A percentile compares a stretch with the other conserved stretches of the same genome.
Evolutionary conservation across 2,329 filamentous ascomycete genomes (phyloP).

Genomic region (Fusarium bactridioides): DNA sequence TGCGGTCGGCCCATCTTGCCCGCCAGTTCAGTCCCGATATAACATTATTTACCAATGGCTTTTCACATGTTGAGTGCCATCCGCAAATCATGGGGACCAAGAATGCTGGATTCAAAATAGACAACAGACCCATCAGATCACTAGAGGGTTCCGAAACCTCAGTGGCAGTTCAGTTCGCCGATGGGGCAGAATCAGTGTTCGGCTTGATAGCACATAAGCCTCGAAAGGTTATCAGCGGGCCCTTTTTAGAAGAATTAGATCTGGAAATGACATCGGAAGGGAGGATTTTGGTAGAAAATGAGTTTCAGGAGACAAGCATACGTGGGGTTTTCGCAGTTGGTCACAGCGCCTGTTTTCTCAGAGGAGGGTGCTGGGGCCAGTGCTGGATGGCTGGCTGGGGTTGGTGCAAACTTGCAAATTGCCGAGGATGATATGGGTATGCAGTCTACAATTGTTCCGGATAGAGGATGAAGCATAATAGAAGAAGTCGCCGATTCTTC

Average conservation of each 20-base stretch:
- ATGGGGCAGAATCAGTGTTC: neutral
- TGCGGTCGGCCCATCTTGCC: neutral
- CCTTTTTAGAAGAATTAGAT: neutral
- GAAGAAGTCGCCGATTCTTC: neutral
- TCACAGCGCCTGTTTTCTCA: neutral
- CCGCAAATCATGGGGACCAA: neutral
- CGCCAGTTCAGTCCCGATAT: neutral
- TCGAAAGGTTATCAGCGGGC: fast-evolving
- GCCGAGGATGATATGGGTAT: neutral
- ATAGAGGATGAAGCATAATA: fast-evolving
- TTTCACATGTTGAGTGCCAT: neutral
- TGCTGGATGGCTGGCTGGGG: neutral
- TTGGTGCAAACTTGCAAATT: constrained; percentile 2
- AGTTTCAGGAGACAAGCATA: neutral
- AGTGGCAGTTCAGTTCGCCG: neutral
- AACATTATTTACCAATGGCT: neutral
- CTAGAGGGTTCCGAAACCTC: neutral
- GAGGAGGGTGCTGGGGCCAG: too few species aligned
- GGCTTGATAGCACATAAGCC: neutral
- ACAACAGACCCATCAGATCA: neutral
- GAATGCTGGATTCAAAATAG: fast-evolving
- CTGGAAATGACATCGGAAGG: neutral
- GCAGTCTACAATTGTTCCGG: fast-evolving
- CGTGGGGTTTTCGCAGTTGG: neutral
- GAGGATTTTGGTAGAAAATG: fast-evolving